Evolutionary conservation across 345 rosid genomes (phyloP).

Genomic region (Orychophragmus violaceus): DNA sequence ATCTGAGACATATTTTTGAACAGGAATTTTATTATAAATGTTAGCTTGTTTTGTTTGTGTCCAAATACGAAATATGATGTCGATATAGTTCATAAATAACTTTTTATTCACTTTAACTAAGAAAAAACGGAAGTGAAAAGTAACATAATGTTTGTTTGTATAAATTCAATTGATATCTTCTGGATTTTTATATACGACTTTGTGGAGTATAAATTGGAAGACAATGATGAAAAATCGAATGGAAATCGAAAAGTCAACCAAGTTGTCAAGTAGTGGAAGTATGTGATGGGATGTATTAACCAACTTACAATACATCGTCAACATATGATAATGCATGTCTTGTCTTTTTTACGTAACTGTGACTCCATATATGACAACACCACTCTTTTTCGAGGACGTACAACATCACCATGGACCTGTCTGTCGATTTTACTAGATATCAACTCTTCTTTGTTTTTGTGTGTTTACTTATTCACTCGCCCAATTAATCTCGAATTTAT

Average conservation of each 20-base stretch:
- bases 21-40: neutral
- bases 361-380: constrained; percentile 24
- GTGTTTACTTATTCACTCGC: neutral
- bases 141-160: neutral
- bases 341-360: constrained; percentile 16
- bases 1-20: neutral
- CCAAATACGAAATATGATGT: neutral
- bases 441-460: neutral
- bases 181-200: neutral
- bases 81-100: neutral
- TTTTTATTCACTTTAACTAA: neutral
- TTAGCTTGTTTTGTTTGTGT: neutral
- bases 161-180: neutral
- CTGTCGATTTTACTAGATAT: constrained; percentile 4
- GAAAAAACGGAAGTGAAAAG: neutral
- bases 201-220: constrained; percentile 12
- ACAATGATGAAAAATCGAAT: constrained; percentile 16
- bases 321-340: constrained; percentile 18
- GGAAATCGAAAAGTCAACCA: constrained; percentile 18
- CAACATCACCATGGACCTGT: constrained; percentile 13
- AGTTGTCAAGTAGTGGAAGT: constrained; percentile 18
- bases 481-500: no score
- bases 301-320: constrained; percentile 24
- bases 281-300: constrained; percentile 22
- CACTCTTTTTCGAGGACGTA: constrained; percentile 19